phyloP scores from a whole-genome alignment of 495 filamentous ascomycete species.

The Podospora fimiseda region DNA sequence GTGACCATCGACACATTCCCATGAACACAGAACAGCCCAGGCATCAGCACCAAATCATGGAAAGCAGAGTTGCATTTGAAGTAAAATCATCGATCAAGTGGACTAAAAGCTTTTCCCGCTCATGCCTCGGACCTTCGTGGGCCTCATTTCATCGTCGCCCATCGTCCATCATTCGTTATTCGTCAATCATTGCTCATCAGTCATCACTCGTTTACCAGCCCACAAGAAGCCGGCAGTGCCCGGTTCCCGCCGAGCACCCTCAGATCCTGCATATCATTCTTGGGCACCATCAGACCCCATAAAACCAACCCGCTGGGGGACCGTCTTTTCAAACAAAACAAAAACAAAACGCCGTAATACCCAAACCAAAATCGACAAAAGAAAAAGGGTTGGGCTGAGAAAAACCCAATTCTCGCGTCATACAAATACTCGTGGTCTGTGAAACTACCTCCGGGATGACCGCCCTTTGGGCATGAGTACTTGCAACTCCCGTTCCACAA shows the following conservation, averaged over 20 bases:
- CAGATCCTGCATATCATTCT: neutral
- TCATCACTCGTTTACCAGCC: neutral
- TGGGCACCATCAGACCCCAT: neutral
- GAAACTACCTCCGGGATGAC: neutral
- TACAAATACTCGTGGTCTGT: slow-evolving; percentile 1
- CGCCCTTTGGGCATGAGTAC: neutral
- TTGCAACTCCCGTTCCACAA: slow-evolving; percentile 9
- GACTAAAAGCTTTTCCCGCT: neutral
- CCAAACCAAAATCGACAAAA: neutral
- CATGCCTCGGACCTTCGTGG: neutral
- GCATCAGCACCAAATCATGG: neutral
- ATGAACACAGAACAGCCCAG: neutral
- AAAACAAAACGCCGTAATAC: neutral
- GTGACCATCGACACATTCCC: slow-evolving; percentile 13
- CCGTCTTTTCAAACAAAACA: neutral
- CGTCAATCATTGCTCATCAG: neutral
- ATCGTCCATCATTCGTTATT: neutral
- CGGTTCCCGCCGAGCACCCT: neutral
- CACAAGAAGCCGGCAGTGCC: neutral
- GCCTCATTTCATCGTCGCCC: neutral
- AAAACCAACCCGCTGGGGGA: neutral
- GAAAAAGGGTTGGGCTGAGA: neutral
- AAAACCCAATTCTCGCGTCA: neutral
- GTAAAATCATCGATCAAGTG: neutral
- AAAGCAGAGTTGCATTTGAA: neutral